These are phyloP conservation scores for Senna tora DNA, from an alignment of 306 rosid genomes.

Conservation along the genomic window DNA sequence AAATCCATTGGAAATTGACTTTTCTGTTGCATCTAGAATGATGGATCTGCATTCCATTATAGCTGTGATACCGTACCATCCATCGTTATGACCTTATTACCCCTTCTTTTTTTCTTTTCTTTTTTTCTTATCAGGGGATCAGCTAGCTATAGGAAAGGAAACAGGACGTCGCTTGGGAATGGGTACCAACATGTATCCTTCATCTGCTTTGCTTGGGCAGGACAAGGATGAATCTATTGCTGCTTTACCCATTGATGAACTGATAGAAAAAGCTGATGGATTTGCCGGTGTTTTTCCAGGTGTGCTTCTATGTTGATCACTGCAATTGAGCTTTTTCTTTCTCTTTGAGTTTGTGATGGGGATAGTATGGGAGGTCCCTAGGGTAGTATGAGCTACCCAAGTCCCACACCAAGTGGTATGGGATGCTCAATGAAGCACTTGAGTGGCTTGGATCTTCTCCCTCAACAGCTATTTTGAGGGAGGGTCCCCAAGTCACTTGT, in stretches of 20 bases:
- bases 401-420: too few species aligned
- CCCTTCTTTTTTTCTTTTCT: not conserved
- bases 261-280: constrained; percentile 96
- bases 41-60: not conserved
- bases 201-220: constrained; percentile 96
- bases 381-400: too few species aligned
- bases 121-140: constrained; percentile 70
- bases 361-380: too few species aligned
- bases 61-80: not conserved
- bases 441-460: too few species aligned
- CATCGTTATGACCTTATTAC: constrained; percentile 12
- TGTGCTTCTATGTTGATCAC: constrained; percentile 36
- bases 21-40: not conserved
- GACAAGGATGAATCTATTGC: constrained; percentile 88
- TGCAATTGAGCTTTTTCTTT: constrained; percentile 17
- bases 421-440: too few species aligned
- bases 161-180: constrained; percentile 99
- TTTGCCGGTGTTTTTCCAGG: constrained; percentile 99
- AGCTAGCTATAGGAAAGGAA: constrained; percentile 97
- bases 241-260: constrained; percentile 86
- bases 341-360: not conserved
- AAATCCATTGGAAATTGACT: constrained; percentile 17
- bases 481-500: too few species aligned
- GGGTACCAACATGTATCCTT: constrained; percentile 99
- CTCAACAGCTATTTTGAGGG: too few species aligned